phyloP scores from a whole-genome alignment of 208 protist genomes.

The Porcisia hertigi region DNA sequence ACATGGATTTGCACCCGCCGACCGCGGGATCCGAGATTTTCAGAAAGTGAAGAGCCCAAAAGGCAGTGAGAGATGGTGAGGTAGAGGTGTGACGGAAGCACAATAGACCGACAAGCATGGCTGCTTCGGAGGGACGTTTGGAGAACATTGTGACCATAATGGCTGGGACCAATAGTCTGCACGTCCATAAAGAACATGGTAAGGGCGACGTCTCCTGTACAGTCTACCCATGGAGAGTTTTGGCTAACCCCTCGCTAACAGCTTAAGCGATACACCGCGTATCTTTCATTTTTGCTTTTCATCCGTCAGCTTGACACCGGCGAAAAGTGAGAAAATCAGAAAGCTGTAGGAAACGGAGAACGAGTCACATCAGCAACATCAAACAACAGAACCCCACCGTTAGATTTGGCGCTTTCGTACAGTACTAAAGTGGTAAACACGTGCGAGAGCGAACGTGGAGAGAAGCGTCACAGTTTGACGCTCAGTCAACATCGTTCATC shows the following conservation, averaged over 20 bases:
- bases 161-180: neutral
- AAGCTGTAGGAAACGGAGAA: too few relatives aligned
- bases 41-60: neutral
- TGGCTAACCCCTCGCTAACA: neutral
- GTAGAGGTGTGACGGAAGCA: neutral
- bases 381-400: too few relatives aligned
- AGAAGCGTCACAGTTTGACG: too few relatives aligned
- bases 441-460: too few relatives aligned
- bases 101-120: neutral
- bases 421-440: too few relatives aligned
- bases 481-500: too few relatives aligned
- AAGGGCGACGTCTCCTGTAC: neutral
- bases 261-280: neutral
- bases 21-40: neutral
- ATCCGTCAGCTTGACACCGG: neutral
- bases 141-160: neutral
- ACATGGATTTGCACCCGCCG: neutral
- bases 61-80: neutral
- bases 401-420: too few relatives aligned
- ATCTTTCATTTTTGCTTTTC: neutral
- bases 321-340: neutral
- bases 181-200: neutral
- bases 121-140: neutral
- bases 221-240: too few relatives aligned
- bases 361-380: too few relatives aligned